Evolutionary conservation across 495 filamentous ascomycete genomes (phyloP), one percentile per base, ranked within the genome.

Genomic region (Aspergillus homomorphus): DNA sequence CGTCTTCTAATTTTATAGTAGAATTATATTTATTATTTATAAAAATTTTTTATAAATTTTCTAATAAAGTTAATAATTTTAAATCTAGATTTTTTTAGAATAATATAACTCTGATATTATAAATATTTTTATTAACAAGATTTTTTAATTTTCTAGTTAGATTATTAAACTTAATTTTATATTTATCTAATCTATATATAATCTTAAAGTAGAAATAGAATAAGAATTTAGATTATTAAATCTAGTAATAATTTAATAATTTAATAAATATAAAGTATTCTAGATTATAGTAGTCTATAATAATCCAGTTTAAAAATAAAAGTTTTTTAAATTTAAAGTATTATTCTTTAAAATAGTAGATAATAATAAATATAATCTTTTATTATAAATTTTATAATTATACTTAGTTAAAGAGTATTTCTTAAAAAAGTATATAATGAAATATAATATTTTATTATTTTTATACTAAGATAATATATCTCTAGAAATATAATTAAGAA

Each of bases 271-370:
- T 54, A 54, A 54, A 54, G 38, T 53, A 53, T 41, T 41, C 38
- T n/a, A 53, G 26, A 53, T 53, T 53, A 5, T 41, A 41, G 38
- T 54, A 54, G 20, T 54, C 6, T 21, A 43, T 21, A 42, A 43
- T 44, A 43, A 43, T 54, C 15, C 43, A 23, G 43, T 43, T 44
- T 42, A 44, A n/a, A 22, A 54, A 44, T 54, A 54, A 22, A 6
- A 23, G 21, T 42, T 19, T 54, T 44, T 54, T 44, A 23, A 54
- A 14, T 44, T 54, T 44, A 43, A 44, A 23, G 33, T 54, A 54
- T 23, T 54, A 54, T 54, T 54, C 10, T 44, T 54, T 54, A 43
- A 54, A 54, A 54, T 54, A 54, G 10, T 54, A 54, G 43, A 54
- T 54, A 54, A 54, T 54, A 21, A 54, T 43, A 54, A 54, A n/a